These are phyloP conservation scores for Parafenestella ontariensis DNA, from an alignment of 2,329 filamentous ascomycete species.

Conservation along the genomic window DNA sequence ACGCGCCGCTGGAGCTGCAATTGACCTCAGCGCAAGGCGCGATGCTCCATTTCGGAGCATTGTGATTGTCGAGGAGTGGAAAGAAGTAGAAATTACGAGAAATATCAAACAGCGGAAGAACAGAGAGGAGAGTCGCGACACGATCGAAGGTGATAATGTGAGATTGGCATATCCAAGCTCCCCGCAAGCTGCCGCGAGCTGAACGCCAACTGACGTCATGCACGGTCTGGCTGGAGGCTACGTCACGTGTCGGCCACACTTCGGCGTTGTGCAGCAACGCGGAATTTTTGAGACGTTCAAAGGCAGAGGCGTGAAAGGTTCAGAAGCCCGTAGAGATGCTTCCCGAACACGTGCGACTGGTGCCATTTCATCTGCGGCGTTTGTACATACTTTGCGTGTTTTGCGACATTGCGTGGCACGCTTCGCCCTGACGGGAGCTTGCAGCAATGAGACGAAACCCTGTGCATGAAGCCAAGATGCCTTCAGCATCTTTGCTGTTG, in stretches of 20 bases:
- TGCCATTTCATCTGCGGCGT: no score
- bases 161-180: neutral
- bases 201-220: slow-evolving; percentile 2
- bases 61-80: neutral
- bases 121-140: neutral
- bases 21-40: slow-evolving; percentile 50
- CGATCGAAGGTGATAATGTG: neutral
- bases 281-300: neutral
- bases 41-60: slow-evolving; percentile 57
- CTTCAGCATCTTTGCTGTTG: neutral
- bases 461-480: neutral
- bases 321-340: neutral
- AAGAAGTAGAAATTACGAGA: neutral
- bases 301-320: neutral
- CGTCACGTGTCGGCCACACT: neutral
- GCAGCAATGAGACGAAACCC: no score
- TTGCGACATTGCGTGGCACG: no score
- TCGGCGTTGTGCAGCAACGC: neutral
- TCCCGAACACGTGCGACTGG: neutral
- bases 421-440: neutral
- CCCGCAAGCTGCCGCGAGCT: neutral
- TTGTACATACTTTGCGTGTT: no score
- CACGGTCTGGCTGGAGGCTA: neutral
- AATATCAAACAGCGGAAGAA: neutral
- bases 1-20: slow-evolving; percentile 39